Base-by-base conservation (phyloP, 2,329 filamentous ascomycete genomes). In the Aureobasidium lini region DNA sequence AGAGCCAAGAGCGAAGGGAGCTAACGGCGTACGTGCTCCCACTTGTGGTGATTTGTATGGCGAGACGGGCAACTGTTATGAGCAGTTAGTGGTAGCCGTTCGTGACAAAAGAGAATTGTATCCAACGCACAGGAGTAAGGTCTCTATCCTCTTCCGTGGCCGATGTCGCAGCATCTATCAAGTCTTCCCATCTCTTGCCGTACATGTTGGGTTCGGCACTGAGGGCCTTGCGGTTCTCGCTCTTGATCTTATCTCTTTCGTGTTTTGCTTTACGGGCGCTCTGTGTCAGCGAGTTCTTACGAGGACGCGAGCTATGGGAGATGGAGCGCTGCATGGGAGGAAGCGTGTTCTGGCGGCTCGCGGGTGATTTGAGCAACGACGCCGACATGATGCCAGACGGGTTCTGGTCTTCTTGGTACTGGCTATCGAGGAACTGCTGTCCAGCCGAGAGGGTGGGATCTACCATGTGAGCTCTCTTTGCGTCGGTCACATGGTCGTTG, bases 121-220 rank as follows among this genome's bases (percentile, higher is more conserved):
- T 62, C 66, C 67, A 63, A 80, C 86, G 80, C 82, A 95, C 89
- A 69, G 89, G 89, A 71, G 90, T 95, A 71, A 93, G 84, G 73
- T 96, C 92, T 70, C 82, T 77, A 71, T 95, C 90, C 69, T 94
- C 93, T 75, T 95, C 92, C 3, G 90, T 95, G 31, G 92, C 91
- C 62, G 90, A 96, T 34, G 93, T 91, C 58, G 89, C 93, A 56
- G 93, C 93, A 73, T 96, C 92, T 64, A 97, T 95, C 62, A 97
- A 80, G 73, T 97, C 93, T 73, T 96, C 90, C 94, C 93, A 97
- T 68, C 93, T 83, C 76, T 94, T 95, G 64, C 90, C 91, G 74
- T 89, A 84, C 50, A 82, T 77, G 18, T 84, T 85, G 28, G 92
- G 91, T 73, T 96, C 93, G 43, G 89, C 89, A 15, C 90, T 95